phyloP scores from a whole-genome alignment of 208 protist genomes.

The Porcisia hertigi region DNA sequence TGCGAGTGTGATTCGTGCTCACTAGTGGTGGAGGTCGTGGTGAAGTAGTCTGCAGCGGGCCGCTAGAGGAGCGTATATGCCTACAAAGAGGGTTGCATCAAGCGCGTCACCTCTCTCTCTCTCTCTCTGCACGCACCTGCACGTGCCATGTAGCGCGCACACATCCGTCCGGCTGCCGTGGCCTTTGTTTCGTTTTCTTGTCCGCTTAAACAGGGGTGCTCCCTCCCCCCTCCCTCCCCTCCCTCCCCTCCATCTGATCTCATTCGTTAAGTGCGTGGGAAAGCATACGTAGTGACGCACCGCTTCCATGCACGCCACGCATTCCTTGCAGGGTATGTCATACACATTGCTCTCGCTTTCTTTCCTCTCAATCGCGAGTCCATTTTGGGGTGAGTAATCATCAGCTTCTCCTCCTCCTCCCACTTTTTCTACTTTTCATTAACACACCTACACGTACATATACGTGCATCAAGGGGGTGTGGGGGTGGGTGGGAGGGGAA shows the following conservation, averaged over 20 bases:
- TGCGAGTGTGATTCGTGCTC: slow-evolving; percentile 87
- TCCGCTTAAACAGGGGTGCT: not conserved
- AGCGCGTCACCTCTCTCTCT: too few species aligned
- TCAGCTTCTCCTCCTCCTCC: too few species aligned
- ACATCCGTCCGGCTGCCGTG: not conserved
- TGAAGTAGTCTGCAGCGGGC: not conserved
- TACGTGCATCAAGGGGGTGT: too few species aligned
- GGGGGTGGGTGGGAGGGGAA: too few species aligned
- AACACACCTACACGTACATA: too few species aligned
- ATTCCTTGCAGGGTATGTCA: too few species aligned
- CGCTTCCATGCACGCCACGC: not conserved
- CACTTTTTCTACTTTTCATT: too few species aligned
- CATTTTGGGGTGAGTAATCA: too few species aligned
- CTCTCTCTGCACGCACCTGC: not conserved
- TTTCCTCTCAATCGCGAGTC: too few species aligned
- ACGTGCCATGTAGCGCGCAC: not conserved
- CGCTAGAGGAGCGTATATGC: not conserved
- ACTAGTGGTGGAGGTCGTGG: slow-evolving; percentile 63
- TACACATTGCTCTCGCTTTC: too few species aligned
- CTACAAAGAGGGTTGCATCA: too few species aligned
- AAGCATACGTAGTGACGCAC: not conserved
- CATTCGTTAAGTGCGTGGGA: not conserved
- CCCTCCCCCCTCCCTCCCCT: too few species aligned
- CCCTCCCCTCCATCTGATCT: not conserved
- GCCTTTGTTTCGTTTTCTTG: not conserved